phyloP scores from a whole-genome alignment of 1,139 yeast species.

The Geotrichum candidum region DNA sequence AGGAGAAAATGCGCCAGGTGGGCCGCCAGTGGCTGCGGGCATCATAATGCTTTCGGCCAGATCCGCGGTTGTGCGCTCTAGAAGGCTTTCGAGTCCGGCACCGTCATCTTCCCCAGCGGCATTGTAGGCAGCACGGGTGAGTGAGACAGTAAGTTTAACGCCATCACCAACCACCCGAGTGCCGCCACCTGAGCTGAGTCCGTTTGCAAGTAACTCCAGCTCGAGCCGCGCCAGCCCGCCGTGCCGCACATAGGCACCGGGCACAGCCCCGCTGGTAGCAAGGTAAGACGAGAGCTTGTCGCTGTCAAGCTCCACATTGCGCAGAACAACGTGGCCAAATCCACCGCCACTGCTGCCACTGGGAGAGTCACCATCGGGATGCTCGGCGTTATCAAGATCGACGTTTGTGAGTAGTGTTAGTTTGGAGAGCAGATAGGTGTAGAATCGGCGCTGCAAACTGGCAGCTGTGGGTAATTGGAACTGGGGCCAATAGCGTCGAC shows the following conservation, averaged over 20 bases:
- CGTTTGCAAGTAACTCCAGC: slow-evolving; percentile 53
- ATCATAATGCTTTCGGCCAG: slow-evolving; percentile 29
- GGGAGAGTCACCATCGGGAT: slow-evolving; percentile 51
- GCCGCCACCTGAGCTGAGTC: slow-evolving; percentile 55
- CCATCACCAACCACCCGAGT: slow-evolving; percentile 49
- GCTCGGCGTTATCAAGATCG: slow-evolving; percentile 74
- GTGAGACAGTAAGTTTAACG: slow-evolving; percentile 51
- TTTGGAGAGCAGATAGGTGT: slow-evolving; percentile 73
- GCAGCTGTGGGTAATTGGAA: neutral
- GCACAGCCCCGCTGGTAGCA: slow-evolving; percentile 28
- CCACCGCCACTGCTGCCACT: slow-evolving; percentile 32
- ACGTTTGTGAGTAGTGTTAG: slow-evolving; percentile 77
- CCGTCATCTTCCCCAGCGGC: slow-evolving; percentile 22
- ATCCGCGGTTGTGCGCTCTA: slow-evolving; percentile 53
- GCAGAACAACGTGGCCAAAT: slow-evolving; percentile 43
- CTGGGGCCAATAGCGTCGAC: neutral
- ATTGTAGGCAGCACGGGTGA: slow-evolving; percentile 20
- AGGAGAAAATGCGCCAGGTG: neutral
- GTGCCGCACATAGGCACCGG: slow-evolving; percentile 53
- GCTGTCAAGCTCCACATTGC: slow-evolving; percentile 65
- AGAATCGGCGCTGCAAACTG: slow-evolving; percentile 61
- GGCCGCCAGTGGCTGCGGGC: slow-evolving; percentile 22
- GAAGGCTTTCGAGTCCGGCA: slow-evolving; percentile 44
- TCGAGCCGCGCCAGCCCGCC: slow-evolving; percentile 57
- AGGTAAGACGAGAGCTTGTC: slow-evolving; percentile 51